Conservation (phyloP, 768 basidiomycete species). For the Pholiota conissans region DNA sequence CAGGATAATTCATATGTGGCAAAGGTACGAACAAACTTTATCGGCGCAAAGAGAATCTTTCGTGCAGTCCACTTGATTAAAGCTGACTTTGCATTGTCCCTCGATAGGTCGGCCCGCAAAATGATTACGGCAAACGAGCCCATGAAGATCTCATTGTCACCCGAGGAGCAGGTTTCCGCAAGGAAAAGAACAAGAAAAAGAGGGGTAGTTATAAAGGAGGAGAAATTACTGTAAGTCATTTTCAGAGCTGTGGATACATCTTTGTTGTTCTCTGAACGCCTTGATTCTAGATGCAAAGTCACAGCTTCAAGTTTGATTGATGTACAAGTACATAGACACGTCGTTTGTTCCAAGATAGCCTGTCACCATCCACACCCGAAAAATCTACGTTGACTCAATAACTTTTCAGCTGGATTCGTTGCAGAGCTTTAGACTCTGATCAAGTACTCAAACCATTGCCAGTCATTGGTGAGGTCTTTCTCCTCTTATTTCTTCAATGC, state of each 20-base stretch:
- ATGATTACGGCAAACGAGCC: conserved; percentile 89
- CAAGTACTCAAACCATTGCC: no score
- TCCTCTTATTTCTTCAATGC: no score
- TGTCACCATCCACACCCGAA: no score
- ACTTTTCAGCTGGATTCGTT: no score
- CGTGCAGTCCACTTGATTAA: conserved; percentile 15
- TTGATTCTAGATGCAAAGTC: conserved; percentile 68
- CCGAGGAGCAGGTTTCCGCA: conserved; percentile 91
- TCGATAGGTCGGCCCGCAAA: conserved; percentile 54
- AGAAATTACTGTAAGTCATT: conserved; percentile 77
- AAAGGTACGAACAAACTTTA: conserved; percentile 47
- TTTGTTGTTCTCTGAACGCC: no score
- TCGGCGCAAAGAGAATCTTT: neutral
- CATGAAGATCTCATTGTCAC: conserved; percentile 89
- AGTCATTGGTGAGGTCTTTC: no score
- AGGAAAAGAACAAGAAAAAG: conserved; percentile 99
- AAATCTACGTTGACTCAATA: no score
- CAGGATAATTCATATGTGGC: conserved; percentile 79
- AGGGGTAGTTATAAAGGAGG: conserved; percentile 92
- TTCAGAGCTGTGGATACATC: neutral
- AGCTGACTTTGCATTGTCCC: neutral
- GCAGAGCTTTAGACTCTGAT: no score
- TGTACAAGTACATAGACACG: neutral
- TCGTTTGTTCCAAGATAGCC: neutral
- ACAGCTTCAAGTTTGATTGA: conserved; percentile 78